A percentile compares a stretch with the other conserved stretches of the same genome.
These are phyloP conservation scores for Myxozyma mucilagina DNA, from an alignment of 805 yeast genomes.

Conservation along the genomic window DNA sequence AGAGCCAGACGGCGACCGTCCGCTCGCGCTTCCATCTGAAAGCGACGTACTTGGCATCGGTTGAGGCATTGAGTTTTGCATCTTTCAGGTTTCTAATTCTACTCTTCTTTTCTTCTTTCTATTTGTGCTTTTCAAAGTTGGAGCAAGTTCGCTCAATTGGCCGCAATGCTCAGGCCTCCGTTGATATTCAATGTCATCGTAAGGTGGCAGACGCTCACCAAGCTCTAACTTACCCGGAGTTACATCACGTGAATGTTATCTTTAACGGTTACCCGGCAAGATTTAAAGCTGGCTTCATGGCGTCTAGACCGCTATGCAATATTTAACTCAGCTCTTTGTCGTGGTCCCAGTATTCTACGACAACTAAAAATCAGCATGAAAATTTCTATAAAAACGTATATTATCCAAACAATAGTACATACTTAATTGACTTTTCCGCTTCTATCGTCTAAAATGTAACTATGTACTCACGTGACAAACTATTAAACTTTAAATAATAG, in stretches of 20 bases:
- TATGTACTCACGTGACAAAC: background rate
- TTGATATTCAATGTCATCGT: too few relatives aligned
- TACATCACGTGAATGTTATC: background rate
- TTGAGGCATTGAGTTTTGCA: constrained; percentile 9
- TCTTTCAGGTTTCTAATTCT: too few relatives aligned
- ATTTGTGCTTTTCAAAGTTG: too few relatives aligned
- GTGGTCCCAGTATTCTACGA: background rate
- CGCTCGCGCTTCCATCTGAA: background rate
- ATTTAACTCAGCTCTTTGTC: too few relatives aligned
- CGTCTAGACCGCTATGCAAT: background rate
- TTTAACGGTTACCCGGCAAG: background rate
- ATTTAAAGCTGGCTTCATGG: background rate
- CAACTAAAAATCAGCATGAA: background rate
- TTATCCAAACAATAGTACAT: too few relatives aligned
- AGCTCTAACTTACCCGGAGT: background rate
- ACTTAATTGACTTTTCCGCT: too few relatives aligned
- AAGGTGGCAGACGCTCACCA: too few relatives aligned
- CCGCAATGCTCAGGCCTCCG: too few relatives aligned
- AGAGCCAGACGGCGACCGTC: constrained; percentile 7
- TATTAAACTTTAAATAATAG: background rate
- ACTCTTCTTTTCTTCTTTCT: too few relatives aligned
- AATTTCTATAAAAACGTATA: too few relatives aligned
- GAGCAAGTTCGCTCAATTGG: too few relatives aligned
- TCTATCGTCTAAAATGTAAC: too few relatives aligned
- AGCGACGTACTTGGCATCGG: constrained; percentile 13